Evolutionary conservation across 1,284 basidiomycete species (phyloP), one percentile per base, ranked within the genome.

Genomic region (Inonotus obliquus): DNA sequence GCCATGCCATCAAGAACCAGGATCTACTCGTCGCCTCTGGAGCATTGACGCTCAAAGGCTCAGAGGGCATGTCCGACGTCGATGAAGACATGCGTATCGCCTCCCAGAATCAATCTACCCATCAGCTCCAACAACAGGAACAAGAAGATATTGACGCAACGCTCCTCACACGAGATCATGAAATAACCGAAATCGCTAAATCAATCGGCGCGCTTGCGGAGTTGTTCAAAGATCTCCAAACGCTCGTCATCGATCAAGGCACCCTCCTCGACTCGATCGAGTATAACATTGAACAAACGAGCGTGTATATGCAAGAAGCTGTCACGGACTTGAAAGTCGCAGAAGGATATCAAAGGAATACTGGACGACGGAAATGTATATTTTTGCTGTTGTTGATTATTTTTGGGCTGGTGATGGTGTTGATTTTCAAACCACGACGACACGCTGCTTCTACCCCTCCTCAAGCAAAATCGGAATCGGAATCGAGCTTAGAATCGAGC

Each of bases 171-270:
- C 87, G 91, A 57, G 84, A 90, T 69, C 80, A 82, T 63, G 94
- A 98, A 71, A 84, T 99, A 65, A 84, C 86, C 27, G 89, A 96
- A 70, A 96, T 99, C 65, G 95, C 96, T 0, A 87, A 91, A 66
- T 95, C 91, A 13, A 99, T 99, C 68, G 83, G 90, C 38, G 86
- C 89, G 54, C 82, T 99, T 23, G 96, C 96, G 1, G 94, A 96
- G 69, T 83, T 99, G 48, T 99, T 99, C 81, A 93, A 96, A 68
- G 97, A 99, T 71, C 80, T 99, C 44, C 91, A 89, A 23, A 84
- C 82, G 44, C 83, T 99, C 63, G 94, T 99, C 60, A 98, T 99
- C 66, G 97, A 99, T 74, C 97, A 99, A 72, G 97, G 97, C 11
- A 98, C 96, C 9, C 83, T 99, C 58, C 81, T 99, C 61, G 97